Evolutionary conservation across 345 rosid genomes (phyloP).

Genomic region (Microcos paniculata): DNA sequence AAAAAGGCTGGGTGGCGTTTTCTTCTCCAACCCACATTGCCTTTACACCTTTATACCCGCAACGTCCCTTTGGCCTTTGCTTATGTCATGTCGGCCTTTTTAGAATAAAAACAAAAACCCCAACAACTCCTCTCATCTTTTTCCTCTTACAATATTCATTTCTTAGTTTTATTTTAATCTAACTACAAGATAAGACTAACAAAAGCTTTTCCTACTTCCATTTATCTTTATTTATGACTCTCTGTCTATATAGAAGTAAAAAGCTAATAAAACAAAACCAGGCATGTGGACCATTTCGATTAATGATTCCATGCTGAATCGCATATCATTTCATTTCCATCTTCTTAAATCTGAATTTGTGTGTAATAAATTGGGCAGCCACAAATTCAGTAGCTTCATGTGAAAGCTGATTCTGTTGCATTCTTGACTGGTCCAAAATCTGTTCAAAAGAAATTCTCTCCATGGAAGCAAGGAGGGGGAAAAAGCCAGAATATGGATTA

Average conservation of each 20-base stretch:
- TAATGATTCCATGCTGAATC: background rate
- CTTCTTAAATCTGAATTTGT: background rate
- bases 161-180: background rate
- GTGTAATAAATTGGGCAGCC: no score
- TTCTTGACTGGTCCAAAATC: no score
- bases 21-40: constrained; percentile 16
- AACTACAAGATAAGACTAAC: constrained; percentile 6
- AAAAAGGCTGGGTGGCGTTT: constrained; percentile 10
- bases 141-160: background rate
- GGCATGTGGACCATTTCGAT: background rate
- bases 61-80: constrained; percentile 18
- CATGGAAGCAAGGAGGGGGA: no score
- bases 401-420: no score
- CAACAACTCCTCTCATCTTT: constrained; percentile 28
- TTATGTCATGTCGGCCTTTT: constrained; percentile 34
- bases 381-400: no score
- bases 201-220: background rate
- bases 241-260: no score
- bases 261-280: background rate
- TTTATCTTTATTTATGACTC: no score
- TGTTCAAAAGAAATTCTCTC: no score
- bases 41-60: constrained; percentile 28
- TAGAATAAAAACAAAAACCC: constrained; percentile 39
- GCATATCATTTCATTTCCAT: background rate
- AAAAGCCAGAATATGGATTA: no score